Evolutionary conservation across 805 yeast genomes (phyloP), one percentile per base, ranked within the genome.

Genomic region (Wickerhamiella kurtzmanii): DNA sequence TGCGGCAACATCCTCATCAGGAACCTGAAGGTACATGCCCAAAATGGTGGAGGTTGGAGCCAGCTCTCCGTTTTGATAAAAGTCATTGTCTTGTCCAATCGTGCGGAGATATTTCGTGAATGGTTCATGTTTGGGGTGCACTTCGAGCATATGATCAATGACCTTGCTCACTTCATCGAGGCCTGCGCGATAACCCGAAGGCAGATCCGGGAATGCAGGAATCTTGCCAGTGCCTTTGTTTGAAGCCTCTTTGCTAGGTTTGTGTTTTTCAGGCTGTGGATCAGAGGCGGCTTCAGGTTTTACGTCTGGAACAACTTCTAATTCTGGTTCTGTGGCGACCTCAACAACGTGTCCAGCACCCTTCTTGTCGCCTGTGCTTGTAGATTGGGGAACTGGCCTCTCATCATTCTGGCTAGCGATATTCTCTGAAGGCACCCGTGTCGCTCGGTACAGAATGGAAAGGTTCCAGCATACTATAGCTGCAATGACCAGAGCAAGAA

Each of bases 31-130:
- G 45, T 53, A 53, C 48, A 44, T 37, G 16, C 44, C 41, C 32
- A 54, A 36, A 2, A 51, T 43, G 11, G 37, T 36, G 4, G 50
- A 35, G 5, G 55, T 50, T 2, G 54, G 28, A 5, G 53, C 51
- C 6, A 51, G 41, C 37, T 52, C 55, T 15, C 46, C 45, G 5
- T 3, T 3, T 13, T 41, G 35, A 15, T 4, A 38, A 49, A 63
- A 63, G 37, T 52, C 59, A 25, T 54, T 62, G 38, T 55, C 60
- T 20, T 64, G 66, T n/a, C 65, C 61, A 9, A 73, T 68, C 2
- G 67, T 64, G 11, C 71, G 62, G 28, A 63, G 63, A 57, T 76
- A 78, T 5, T 62, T 63, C 22, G 64, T 64, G 41, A 79, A 61
- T 20, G 64, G 62, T 0, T 61, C 57, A 2, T 74, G 62, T 4